phyloP scores from a whole-genome alignment of 1,284 basidiomycete species.

The Athelia sp. region DNA sequence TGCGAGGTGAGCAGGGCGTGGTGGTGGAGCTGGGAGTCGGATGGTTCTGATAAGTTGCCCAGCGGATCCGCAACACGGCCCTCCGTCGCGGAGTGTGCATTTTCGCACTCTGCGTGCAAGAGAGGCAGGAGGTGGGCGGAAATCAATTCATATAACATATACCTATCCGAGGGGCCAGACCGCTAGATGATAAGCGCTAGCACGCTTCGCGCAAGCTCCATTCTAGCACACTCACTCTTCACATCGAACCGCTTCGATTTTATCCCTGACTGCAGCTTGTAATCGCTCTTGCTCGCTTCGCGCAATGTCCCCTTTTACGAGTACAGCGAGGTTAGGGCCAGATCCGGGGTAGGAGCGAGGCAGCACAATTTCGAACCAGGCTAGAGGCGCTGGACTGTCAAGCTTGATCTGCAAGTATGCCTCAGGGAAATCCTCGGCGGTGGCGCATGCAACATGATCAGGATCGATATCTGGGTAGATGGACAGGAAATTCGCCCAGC shows the following conservation, averaged over 20 bases:
- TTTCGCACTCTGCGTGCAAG: conserved; percentile 35
- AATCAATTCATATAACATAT: conserved; percentile 55
- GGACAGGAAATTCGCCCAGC: conserved; percentile 34
- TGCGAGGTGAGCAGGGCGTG: conserved; percentile 71
- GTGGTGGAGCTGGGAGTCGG: conserved; percentile 19
- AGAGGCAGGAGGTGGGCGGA: conserved; percentile 54
- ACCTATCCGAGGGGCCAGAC: no score
- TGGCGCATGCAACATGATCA: not conserved
- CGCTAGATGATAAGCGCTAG: no score
- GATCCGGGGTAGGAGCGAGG: conserved; percentile 2
- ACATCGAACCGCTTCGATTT: conserved; percentile 35
- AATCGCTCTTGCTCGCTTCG: conserved; percentile 49
- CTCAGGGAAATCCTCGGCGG: conserved; percentile 11
- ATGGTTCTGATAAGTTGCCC: not conserved
- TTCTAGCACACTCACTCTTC: conserved; percentile 34
- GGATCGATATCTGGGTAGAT: conserved; percentile 7
- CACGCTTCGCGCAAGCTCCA: no score
- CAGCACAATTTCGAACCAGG: conserved; percentile 40
- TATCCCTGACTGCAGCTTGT: conserved; percentile 38
- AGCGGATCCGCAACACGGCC: not conserved
- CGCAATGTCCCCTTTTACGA: conserved; percentile 43
- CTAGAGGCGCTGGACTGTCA: conserved; percentile 15
- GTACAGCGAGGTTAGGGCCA: not conserved
- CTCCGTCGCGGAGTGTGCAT: not conserved
- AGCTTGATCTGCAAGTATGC: conserved; percentile 35